Evolutionary conservation across 2,329 filamentous ascomycete species (phyloP), one percentile per base, ranked within the genome.

Genomic region (Xylaria sp.): DNA sequence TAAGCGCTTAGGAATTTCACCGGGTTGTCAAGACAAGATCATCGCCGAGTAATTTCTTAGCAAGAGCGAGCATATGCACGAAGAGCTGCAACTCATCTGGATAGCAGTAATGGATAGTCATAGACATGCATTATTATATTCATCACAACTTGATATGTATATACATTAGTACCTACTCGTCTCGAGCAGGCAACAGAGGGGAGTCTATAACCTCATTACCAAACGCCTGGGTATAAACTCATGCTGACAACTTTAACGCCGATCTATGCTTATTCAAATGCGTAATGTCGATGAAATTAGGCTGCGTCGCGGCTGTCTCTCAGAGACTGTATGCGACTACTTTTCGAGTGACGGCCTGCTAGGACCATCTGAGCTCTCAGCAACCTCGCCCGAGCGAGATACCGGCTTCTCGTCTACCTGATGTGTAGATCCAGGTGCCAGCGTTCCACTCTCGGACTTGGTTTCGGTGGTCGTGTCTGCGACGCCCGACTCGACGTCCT

Each of bases 401-500:
- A n/a, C 36, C n/a, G 28, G 36, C 59, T 58, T 53, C 39, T 69
- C 64, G 10, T 69, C 60, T 9, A 32, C 30, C 12, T 53, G 57
- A 20, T 61, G 59, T 9, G 39, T 57, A 13, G 66, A 48, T 55
- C 55, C 62, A 56, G 66, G 63, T 20, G 66, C 25, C 13, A 63
- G 25, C n/a, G 66, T 71, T 25, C 70, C 70, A 10, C 46, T 59
- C 18, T 72, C 69, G 1, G 72, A 70, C 55, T 69, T 72, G 52
- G 5, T 61, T 25, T 63, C 60, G 13, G 23, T 52, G 13, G 52
- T n/a, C 2, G 18, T 64, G 15, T 53, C 50, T 2, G 30, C 50
- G 9, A 20, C 25, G 23, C 66, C 68, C 32, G 64, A 63, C 66
- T 75, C 74, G 45, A 71, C 63, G n/a, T 72, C 73, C 1, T 57